phyloP scores from a whole-genome alignment of 345 rosid genomes.

The Aquilaria yunnanensis region DNA sequence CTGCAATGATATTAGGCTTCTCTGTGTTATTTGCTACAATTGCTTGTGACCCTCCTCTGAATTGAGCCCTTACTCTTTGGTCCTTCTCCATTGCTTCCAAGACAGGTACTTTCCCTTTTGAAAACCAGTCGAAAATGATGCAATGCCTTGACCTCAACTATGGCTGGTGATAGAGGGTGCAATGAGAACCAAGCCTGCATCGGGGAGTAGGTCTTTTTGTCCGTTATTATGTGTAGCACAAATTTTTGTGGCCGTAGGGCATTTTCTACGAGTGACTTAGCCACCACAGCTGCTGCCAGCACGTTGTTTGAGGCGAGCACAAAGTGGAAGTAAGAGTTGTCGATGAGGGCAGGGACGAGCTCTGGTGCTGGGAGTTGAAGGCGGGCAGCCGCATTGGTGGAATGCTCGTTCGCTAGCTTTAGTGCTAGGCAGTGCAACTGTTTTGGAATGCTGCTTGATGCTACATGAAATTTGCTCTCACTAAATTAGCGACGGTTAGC shows the following conservation, averaged over 20 bases:
- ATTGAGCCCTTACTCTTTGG: conserved; percentile 73
- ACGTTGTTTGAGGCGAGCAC: conserved; percentile 92
- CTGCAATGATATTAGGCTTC: conserved; percentile 71
- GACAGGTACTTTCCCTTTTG: conserved; percentile 93
- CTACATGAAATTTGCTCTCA: conserved; percentile 37
- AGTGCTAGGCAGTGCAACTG: conserved; percentile 86
- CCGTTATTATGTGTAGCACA: conserved; percentile 88
- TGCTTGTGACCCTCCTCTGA: conserved; percentile 93
- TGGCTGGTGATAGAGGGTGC: conserved; percentile 74
- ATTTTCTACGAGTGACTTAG: conserved; percentile 61
- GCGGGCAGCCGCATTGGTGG: conserved; percentile 91
- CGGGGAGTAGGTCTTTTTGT: conserved; percentile 82
- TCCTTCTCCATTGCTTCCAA: conserved; percentile 98
- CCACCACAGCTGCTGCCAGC: conserved; percentile 90
- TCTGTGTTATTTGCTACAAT: conserved; percentile 63
- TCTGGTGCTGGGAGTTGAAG: conserved; percentile 82
- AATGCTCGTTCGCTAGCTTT: conserved; percentile 78
- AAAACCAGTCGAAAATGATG: conserved; percentile 94
- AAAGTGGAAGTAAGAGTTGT: conserved; percentile 72
- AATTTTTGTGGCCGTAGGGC: conserved; percentile 56
- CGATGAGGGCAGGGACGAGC: conserved; percentile 79
- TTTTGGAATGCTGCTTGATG: conserved; percentile 94
- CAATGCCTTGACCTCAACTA: conserved; percentile 91
- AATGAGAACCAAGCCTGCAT: conserved; percentile 99
- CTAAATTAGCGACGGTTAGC: too few relatives aligned